These are phyloP conservation scores for Micromonas pusilla DNA, from an alignment of 139 green algal genomes.

Conservation along the genomic window DNA sequence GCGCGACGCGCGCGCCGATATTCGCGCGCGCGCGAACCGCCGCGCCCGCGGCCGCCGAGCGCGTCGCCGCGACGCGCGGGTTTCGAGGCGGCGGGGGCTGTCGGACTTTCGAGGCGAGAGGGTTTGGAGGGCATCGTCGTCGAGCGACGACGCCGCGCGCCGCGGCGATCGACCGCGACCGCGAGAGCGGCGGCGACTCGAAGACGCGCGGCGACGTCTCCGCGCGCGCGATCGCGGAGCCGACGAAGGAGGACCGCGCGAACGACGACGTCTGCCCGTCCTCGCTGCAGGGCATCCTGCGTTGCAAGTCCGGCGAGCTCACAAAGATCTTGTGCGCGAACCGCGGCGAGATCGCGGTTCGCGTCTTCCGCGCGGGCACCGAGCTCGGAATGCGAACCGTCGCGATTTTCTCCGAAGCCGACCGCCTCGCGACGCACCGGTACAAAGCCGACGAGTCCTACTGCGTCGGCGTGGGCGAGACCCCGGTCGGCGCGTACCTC, in stretches of 20 bases:
- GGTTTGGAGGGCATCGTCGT: no score
- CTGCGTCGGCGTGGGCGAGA: conserved; percentile 34
- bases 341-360: conserved; percentile 93
- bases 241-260: not conserved
- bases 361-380: conserved; percentile 81
- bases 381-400: conserved; percentile 82
- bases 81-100: no score
- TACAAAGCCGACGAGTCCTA: conserved; percentile 93
- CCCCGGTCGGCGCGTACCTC: conserved; percentile 34
- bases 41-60: no score
- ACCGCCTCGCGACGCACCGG: conserved; percentile 78
- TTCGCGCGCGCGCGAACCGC: no score
- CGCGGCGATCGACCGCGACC: no score
- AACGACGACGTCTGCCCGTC: not conserved
- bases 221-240: not conserved
- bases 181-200: no score
- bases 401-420: conserved; percentile 78
- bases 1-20: no score
- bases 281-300: not conserved
- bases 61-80: no score
- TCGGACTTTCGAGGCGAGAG: no score
- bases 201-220: not conserved
- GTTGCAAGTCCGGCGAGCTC: conserved; percentile 30
- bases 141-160: no score
- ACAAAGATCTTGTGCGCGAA: conserved; percentile 87